Base-by-base conservation (phyloP, 1,284 basidiomycete species). In the Apiotrichum gamsii region DNA sequence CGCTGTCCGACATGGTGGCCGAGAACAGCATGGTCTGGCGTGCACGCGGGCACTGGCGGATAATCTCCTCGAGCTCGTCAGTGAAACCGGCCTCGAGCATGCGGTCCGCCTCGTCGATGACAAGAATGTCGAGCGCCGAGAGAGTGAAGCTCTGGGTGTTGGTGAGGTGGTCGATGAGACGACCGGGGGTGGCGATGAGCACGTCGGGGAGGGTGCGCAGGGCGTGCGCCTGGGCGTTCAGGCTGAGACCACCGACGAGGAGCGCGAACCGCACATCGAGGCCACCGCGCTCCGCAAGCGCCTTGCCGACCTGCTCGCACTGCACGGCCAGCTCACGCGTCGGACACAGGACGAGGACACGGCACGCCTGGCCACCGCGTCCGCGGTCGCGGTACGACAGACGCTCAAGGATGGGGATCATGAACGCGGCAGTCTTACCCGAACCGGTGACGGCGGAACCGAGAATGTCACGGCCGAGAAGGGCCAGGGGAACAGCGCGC, bases 1-100 rank as follows among this genome's bases (percentile, higher is more conserved):
- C 87, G 1, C 85, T 85, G 72, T 97, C 94, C 2, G 90, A 95
- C 85, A 97, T 96, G 1, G 94, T 98, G 1, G 94, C 94, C 0
- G 90, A 95, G 73, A 98, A 98, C 21, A 98, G 78, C 90, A 98
- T 95, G 4, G 94, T 96, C 71, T 97, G 94, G 32, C 94, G 82
- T 14, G 85, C 85, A 14, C 77, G 75, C 2, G 94, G 93, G 64
- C 91, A 94, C 31, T 86, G 80, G 57, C 83, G 84, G 69, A 97
- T 83, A 59, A 98, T 96, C 73, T 98, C 94, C 30, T 83, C 78
- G 28, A 98, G 77, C 69, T 97, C 94, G 68, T 93, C 93, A n/a
- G 84, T 82, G 74, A 97, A 98, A 29, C 94, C 94, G 64, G 96
- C 94, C 30, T 90, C 91, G 33, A 98, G 81, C 87, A 98, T 97